Evolutionary conservation across 2,329 filamentous ascomycete species (phyloP).

Genomic region (Penicillium sp.): DNA sequence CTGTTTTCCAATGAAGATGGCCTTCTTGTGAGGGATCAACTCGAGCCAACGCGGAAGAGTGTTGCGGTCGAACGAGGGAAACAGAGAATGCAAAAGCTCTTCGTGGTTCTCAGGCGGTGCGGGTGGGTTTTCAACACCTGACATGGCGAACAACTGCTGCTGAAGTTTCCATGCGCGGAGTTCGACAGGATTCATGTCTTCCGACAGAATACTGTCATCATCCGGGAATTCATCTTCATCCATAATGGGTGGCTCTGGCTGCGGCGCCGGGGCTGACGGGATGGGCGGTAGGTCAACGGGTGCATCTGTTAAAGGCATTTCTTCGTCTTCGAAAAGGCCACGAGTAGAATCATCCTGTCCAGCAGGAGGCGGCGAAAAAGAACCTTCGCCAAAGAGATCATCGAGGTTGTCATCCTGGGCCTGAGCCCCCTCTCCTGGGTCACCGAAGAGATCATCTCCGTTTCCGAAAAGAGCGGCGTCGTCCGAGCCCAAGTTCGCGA

Average conservation of each 20-base stretch:
- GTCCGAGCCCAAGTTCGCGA: conserved; percentile 30
- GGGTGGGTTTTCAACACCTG: conserved; percentile 59
- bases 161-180: conserved; percentile 47
- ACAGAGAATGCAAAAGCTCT: conserved; percentile 74
- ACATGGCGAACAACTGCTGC: conserved; percentile 48
- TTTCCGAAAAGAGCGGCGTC: conserved; percentile 40
- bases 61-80: conserved; percentile 75
- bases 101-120: conserved; percentile 69
- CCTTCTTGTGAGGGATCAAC: conserved; percentile 76
- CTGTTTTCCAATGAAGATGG: conserved; percentile 73
- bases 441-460: conserved; percentile 27
- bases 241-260: conserved; percentile 26
- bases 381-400: conserved; percentile 49
- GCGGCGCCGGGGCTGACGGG: conserved; percentile 15
- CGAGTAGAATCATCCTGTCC: conserved; percentile 31
- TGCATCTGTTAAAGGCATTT: conserved; percentile 14
- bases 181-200: conserved; percentile 43
- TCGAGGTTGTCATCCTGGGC: conserved; percentile 42
- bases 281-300: conserved; percentile 20
- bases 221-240: conserved; percentile 28
- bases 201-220: conserved; percentile 29
- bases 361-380: conserved; percentile 33
- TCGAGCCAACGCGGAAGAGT: conserved; percentile 75
- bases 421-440: conserved; percentile 22
- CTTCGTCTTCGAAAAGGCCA: conserved; percentile 35